Base-by-base conservation (phyloP, 345 rosid genomes). In the Camelina neglecta region DNA sequence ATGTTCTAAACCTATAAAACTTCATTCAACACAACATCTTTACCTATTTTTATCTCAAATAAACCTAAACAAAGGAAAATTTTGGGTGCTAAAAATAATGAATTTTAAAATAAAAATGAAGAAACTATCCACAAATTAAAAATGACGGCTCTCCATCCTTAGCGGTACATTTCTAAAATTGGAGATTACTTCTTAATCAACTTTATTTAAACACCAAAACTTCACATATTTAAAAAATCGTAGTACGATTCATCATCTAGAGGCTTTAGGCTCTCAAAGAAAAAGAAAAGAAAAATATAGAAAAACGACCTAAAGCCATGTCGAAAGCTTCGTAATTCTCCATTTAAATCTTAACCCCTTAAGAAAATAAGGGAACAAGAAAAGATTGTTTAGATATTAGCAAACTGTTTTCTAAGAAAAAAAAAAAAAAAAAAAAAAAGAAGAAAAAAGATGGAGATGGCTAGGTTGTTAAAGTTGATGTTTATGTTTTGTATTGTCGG, bases 141-240 rank as follows among this genome's bases (percentile, higher is more conserved):
- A 67, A 73, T 61, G 74, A 73, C 60, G 78, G 81, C 65, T 61
- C 65, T 67, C 81, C 78, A 54, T 60, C 55, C 60, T 78, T 61
- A 73, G 29, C 81, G 81, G 60, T 29, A 36, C 18, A 26, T 44
- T 66, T 53, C 78, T 68, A 78, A 67, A 60, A 60, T 60, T 35
- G 74, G 74, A 54, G 44, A 67, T 72, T 41, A 48, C 63, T 60
- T 53, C 45, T 44, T 53, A 42, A 36, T 66, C 41, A 33, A 51
- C 36, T 67, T 78, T 78, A 59, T 78, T 20, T 78, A 78, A 78
- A 72, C 77, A 60, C 47, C 54, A 66, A 66, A 21, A 51, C 24
- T 65, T 51, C 31, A 58, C 68, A 23, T 33, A 10, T 65, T 23
- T 11, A 13, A 49, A 76, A 78, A 29, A 48, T 57, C 48, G 80